Evolutionary conservation across 2,329 filamentous ascomycete species (phyloP), one percentile per base, ranked within the genome.

Genomic region (Ascochyta pisi): DNA sequence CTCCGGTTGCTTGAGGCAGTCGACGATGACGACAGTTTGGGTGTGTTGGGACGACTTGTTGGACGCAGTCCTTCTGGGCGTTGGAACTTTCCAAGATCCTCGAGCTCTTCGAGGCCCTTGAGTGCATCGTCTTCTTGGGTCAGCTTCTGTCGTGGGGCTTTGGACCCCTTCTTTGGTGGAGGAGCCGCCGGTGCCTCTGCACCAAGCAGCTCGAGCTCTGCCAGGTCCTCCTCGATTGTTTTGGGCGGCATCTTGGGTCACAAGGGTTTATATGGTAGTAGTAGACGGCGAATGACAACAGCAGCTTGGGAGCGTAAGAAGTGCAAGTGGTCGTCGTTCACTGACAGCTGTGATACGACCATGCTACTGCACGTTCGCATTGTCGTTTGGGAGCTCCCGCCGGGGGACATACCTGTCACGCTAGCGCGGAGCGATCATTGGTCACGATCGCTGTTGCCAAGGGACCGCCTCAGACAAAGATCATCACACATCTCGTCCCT

Each of bases 31-130:
- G 80, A 82, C 55, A 82, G 75, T 65, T 91, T 89, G 35, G 94
- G 95, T 1, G 94, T 98, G 68, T 91, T 89, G 15, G 94, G 91
- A 43, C 93, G 87, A 45, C 74, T 77, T 24, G 61, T 87, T 87
- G 59, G 81, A 70, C 29, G 90, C 84, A 70, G 88, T 82, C 74
- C 90, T 43, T 73, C 70, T 19, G 71, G 68, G 9, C 87, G 50
- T 86, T 83, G 67, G 86, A 69, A 68, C 62, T 75, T 76, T 24
- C 71, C 73, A 2, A 76, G 65, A 1, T 70, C 70, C 53, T 76
- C 91, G 39, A 96, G 85, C 66, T 88, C 88, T 74, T 96, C 91
- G 58, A 98, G 85, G 67, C 97, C 93, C 60, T 92, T 92, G 35
- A 98, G 84, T 54, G 94, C 86, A 73, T 96, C 92, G 66, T 91